Percentiles rank a stretch among this genome's conserved stretches.
These are phyloP conservation scores for Gaeumannomyces sp. DNA, from an alignment of 2,329 filamentous ascomycete genomes.

Conservation along the genomic window DNA sequence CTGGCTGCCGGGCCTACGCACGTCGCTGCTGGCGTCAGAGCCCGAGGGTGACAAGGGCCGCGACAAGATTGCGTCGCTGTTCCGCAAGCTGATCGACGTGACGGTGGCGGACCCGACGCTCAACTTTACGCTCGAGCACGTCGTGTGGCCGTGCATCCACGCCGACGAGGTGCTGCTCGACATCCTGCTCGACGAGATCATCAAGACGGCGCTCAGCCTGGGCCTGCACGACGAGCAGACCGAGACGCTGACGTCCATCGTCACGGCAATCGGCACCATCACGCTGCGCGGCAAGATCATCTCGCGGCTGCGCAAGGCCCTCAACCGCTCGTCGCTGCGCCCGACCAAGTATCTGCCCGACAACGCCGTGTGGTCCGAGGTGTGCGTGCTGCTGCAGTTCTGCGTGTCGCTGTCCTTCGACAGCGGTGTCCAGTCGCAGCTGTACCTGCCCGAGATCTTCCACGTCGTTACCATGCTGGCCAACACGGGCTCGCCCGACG, in stretches of 20 bases:
- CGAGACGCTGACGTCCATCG: slow-evolving; percentile 55
- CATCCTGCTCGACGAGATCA: slow-evolving; percentile 60
- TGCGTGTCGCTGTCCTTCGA: slow-evolving; percentile 63
- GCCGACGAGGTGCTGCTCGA: slow-evolving; percentile 60
- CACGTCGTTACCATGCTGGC: slow-evolving; percentile 66
- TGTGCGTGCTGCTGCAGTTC: slow-evolving; percentile 60
- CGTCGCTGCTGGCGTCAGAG: slow-evolving; percentile 52
- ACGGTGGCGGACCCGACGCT: slow-evolving; percentile 55
- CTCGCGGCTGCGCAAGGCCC: slow-evolving; percentile 57
- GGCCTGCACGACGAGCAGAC: slow-evolving; percentile 52
- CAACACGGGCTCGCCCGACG: slow-evolving; percentile 53
- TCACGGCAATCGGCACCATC: slow-evolving; percentile 57
- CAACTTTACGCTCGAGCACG: slow-evolving; percentile 55
- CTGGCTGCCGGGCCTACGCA: slow-evolving; percentile 58
- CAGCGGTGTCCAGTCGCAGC: slow-evolving; percentile 59
- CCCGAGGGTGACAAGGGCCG: slow-evolving; percentile 58
- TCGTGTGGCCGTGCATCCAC: slow-evolving; percentile 58
- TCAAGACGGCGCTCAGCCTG: slow-evolving; percentile 54
- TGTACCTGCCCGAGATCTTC: slow-evolving; percentile 63
- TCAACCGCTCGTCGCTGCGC: slow-evolving; percentile 60
- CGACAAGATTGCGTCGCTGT: slow-evolving; percentile 57
- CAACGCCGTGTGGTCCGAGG: slow-evolving; percentile 63
- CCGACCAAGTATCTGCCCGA: slow-evolving; percentile 61
- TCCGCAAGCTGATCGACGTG: slow-evolving; percentile 61
- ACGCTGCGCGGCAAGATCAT: slow-evolving; percentile 61